Evolutionary conservation across 2,329 filamentous ascomycete species (phyloP).

Genomic region (Talaromyces sp.): DNA sequence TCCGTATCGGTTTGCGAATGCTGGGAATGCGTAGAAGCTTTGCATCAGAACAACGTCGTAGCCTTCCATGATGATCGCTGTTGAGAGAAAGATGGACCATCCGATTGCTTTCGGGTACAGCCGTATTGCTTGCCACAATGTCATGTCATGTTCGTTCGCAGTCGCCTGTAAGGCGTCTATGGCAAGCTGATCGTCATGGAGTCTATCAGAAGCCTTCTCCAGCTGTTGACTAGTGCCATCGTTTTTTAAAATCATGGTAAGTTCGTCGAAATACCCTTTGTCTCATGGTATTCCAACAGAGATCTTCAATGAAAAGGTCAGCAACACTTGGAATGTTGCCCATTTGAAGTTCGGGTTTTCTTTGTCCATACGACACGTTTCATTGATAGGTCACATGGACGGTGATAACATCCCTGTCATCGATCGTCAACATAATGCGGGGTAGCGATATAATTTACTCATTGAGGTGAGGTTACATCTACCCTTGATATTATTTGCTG

Average conservation of each 20-base stretch:
- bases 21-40: constrained; percentile 63
- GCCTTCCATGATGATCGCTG: constrained; percentile 86
- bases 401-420: neutral
- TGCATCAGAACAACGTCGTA: constrained; percentile 79
- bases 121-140: constrained; percentile 68
- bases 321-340: neutral
- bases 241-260: neutral
- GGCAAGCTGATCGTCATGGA: constrained; percentile 24
- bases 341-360: neutral
- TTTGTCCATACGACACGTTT: neutral
- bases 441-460: neutral
- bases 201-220: neutral
- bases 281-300: neutral
- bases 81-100: constrained; percentile 82
- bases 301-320: too few relatives aligned
- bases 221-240: neutral
- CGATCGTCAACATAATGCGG: neutral
- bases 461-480: neutral
- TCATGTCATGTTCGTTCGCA: constrained; percentile 60
- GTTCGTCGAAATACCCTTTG: neutral
- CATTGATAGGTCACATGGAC: neutral
- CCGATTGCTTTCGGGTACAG: constrained; percentile 82
- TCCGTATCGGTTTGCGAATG: constrained; percentile 44
- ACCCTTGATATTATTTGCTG: neutral
- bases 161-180: constrained; percentile 42